These are phyloP conservation scores for Ustilago vetiveriae DNA, from an alignment of 1,284 basidiomycete species.

Conservation along the genomic window DNA sequence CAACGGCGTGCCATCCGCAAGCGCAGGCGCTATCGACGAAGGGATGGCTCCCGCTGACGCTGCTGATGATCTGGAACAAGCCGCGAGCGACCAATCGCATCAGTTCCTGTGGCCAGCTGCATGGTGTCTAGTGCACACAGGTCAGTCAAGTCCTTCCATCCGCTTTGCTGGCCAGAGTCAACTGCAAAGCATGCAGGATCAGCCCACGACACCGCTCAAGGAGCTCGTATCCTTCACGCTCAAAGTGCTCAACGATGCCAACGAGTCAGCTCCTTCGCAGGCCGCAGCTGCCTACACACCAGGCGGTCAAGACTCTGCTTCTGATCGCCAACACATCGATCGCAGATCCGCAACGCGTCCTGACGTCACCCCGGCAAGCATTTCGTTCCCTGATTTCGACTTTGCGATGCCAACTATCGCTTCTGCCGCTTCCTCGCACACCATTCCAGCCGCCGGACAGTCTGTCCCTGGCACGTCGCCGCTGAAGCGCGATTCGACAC, in stretches of 20 bases:
- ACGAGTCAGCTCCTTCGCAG: conserved; percentile 18
- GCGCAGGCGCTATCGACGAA: neutral
- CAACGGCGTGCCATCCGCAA: no score
- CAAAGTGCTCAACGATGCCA: conserved; percentile 39
- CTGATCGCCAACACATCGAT: conserved; percentile 13
- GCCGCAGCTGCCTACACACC: conserved; percentile 19
- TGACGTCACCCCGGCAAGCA: conserved; percentile 30
- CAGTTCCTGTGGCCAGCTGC: conserved; percentile 30
- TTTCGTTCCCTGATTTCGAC: conserved; percentile 30
- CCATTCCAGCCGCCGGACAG: conserved; percentile 9
- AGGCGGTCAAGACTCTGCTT: conserved; percentile 22
- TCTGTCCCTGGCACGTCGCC: conserved; percentile 16
- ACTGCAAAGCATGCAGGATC: conserved; percentile 16
- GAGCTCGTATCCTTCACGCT: conserved; percentile 44
- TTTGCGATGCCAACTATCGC: conserved; percentile 25
- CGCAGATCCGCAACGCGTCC: conserved; percentile 12
- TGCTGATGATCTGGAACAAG: neutral
- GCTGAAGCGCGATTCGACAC: conserved; percentile 12
- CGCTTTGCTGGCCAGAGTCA: neutral
- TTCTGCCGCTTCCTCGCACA: conserved; percentile 15
- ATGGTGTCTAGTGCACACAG: conserved; percentile 23
- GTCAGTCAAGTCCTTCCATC: neutral
- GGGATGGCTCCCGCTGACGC: neutral
- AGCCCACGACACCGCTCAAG: conserved; percentile 40
- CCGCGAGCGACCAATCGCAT: neutral